Conservation (phyloP, 1,284 basidiomycete genomes). For the Ustilago xerochloae region DNA sequence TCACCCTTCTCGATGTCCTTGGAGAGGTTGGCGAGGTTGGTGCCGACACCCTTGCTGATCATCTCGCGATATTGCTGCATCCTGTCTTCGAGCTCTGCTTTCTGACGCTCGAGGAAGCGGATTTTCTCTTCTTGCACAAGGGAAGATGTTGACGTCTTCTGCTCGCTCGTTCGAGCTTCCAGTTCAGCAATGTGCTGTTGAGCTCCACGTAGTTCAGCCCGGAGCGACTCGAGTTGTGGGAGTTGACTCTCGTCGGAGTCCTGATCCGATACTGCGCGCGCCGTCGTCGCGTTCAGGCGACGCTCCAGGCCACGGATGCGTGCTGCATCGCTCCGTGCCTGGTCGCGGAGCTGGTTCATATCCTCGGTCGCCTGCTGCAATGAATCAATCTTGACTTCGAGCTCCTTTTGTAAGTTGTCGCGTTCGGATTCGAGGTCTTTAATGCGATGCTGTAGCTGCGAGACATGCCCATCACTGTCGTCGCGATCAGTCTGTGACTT, state of each 20-base stretch:
- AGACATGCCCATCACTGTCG: not conserved
- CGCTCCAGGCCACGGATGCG: slow-evolving; percentile 33
- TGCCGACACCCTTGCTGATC: slow-evolving; percentile 44
- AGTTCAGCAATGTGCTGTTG: slow-evolving; percentile 21
- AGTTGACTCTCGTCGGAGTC: slow-evolving; percentile 7
- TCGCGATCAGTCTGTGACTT: not conserved
- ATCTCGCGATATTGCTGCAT: slow-evolving; percentile 49
- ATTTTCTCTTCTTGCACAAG: slow-evolving; percentile 29
- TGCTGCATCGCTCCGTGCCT: slow-evolving; percentile 18
- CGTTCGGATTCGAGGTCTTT: slow-evolving; percentile 24
- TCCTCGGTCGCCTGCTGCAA: not conserved
- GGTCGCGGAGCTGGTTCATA: slow-evolving; percentile 21
- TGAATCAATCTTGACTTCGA: slow-evolving; percentile 6
- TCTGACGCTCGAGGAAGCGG: slow-evolving; percentile 29
- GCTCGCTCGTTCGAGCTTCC: slow-evolving; percentile 11
- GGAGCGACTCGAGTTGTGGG: slow-evolving; percentile 9
- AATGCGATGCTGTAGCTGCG: slow-evolving; percentile 13
- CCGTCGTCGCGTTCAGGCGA: slow-evolving; percentile 22
- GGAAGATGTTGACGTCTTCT: slow-evolving; percentile 6
- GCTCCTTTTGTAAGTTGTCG: not conserved
- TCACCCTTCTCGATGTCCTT: slow-evolving; percentile 7
- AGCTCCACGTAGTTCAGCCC: slow-evolving; percentile 22
- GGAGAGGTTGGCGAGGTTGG: slow-evolving; percentile 36
- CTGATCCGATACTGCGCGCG: slow-evolving; percentile 5
- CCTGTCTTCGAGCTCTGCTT: slow-evolving; percentile 40